phyloP scores from a whole-genome alignment of 1,139 yeast species.

The Scheffersomyces illinoinensis region DNA sequence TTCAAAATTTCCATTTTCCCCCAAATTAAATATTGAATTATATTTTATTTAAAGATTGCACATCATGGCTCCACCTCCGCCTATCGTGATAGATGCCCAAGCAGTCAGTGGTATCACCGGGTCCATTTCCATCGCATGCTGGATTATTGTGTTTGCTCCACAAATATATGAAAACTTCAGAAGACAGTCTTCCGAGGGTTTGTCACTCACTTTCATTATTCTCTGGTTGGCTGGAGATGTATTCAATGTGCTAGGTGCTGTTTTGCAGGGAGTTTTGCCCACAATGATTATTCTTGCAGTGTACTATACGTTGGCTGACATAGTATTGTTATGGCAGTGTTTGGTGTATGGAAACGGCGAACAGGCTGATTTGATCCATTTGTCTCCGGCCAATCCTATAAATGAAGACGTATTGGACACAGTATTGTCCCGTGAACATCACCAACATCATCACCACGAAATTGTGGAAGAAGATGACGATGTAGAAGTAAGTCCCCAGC shows the following conservation, averaged over 20 bases:
- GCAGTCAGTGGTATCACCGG: conserved; percentile 88
- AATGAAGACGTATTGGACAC: conserved; percentile 66
- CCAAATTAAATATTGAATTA: background rate
- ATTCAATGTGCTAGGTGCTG: conserved; percentile 86
- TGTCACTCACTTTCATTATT: conserved; percentile 77
- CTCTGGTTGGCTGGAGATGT: conserved; percentile 91
- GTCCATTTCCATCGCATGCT: conserved; percentile 91
- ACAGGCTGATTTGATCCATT: conserved; percentile 72
- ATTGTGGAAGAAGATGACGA: conserved; percentile 15
- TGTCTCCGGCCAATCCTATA: conserved; percentile 88
- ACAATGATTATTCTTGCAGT: conserved; percentile 91
- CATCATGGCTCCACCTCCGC: conserved; percentile 59
- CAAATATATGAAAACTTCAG: conserved; percentile 90
- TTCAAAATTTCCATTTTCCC: background rate
- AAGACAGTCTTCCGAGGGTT: conserved; percentile 83
- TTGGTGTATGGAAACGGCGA: conserved; percentile 64
- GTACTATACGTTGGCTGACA: conserved; percentile 88
- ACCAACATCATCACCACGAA: conserved; percentile 12
- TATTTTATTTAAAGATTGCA: background rate
- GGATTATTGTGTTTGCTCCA: conserved; percentile 98
- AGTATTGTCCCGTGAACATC: conserved; percentile 44
- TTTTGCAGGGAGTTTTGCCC: conserved; percentile 84
- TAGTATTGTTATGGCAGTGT: conserved; percentile 80
- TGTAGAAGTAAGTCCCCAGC: conserved; percentile 5
- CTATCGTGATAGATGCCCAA: conserved; percentile 68